These are phyloP conservation scores for Verticillium isaacii DNA, from an alignment of 2,329 filamentous ascomycete genomes.

Conservation along the genomic window DNA sequence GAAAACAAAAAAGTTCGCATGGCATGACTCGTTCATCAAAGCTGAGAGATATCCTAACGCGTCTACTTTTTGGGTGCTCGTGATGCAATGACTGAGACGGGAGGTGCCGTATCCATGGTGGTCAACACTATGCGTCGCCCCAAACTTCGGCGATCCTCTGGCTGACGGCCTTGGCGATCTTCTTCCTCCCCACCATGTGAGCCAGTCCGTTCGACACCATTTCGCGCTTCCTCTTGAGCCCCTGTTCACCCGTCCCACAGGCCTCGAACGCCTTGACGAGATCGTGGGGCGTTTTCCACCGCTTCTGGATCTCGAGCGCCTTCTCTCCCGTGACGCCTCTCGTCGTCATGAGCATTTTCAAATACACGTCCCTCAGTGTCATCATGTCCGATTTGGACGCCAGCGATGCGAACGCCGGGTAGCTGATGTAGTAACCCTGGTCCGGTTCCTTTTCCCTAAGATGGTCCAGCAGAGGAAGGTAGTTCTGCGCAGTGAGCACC, in stretches of 20 bases:
- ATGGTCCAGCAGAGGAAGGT: conserved; percentile 57
- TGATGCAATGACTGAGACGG: neutral
- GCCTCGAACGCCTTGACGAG: conserved; percentile 66
- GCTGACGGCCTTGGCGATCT: conserved; percentile 61
- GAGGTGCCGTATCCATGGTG: neutral
- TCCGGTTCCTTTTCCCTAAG: conserved; percentile 48
- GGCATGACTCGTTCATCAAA: neutral
- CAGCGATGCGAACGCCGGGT: conserved; percentile 65
- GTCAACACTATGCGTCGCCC: conserved; percentile 37
- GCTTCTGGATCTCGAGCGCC: conserved; percentile 71
- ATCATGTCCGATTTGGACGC: conserved; percentile 72
- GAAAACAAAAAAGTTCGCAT: neutral
- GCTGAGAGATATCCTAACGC: neutral
- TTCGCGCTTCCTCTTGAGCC: conserved; percentile 52
- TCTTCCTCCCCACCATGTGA: conserved; percentile 61
- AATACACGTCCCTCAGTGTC: conserved; percentile 67
- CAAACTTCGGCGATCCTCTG: conserved; percentile 69
- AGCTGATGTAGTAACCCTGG: conserved; percentile 58
- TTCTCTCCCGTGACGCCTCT: conserved; percentile 72
- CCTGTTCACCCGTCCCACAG: conserved; percentile 42
- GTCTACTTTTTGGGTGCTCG: neutral
- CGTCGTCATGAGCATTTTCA: conserved; percentile 85
- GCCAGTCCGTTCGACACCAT: conserved; percentile 55
- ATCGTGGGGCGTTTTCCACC: conserved; percentile 70
- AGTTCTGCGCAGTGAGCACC: conserved; percentile 59